Evolutionary conservation across 129 eudicot genomes (phyloP), one percentile per base, ranked within the genome.

Genomic region (Chrysanthemum makinoi): DNA sequence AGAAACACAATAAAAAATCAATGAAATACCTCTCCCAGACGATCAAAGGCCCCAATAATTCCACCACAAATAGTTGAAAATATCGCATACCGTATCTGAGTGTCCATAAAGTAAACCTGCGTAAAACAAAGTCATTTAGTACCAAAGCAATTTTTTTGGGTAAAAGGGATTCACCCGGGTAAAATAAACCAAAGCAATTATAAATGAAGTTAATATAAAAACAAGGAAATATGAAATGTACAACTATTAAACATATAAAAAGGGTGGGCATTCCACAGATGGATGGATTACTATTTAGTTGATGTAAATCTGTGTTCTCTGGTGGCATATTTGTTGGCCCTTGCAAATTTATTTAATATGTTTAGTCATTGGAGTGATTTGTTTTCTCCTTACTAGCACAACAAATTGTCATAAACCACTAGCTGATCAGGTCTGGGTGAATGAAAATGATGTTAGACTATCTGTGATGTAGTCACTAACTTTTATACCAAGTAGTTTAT

Each of bases 61-160:
- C 99, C 99, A 74, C 99, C 99, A 70, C 87, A 90, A 58, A 95
- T 44, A 51, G 99, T 95, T 58, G 97, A 90, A 75, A 81, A 90
- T 53, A 95, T 75, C 22, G 99, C 76, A 82, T 95, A 95, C 99
- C 99, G 90, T 48, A 95, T 88, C 78, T 95, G 99, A 50, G 82
- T 75, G 74, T 95, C 97, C 99, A 95, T 86, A 84, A 90, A 95
- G 62, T 95, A 95, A 66, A 90, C 93, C 99, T 95, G 89, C 69
- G 69, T 54, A 69, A 64, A 50, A 65, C 69, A 65, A 71, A 51
- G 60, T 17, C 64, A 57, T 50, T 51, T 82, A 68, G 60, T 48
- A 47, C 16, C 70, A 20, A 33, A 33, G 24, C 24, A 22, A 22
- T 22, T 22, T n/a, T n/a, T n/a, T n/a, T n/a, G n/a, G n/a, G n/a